These are phyloP conservation scores for Aristolochia californica DNA, from an alignment of 164 flowering plant genomes.

Conservation along the genomic window DNA sequence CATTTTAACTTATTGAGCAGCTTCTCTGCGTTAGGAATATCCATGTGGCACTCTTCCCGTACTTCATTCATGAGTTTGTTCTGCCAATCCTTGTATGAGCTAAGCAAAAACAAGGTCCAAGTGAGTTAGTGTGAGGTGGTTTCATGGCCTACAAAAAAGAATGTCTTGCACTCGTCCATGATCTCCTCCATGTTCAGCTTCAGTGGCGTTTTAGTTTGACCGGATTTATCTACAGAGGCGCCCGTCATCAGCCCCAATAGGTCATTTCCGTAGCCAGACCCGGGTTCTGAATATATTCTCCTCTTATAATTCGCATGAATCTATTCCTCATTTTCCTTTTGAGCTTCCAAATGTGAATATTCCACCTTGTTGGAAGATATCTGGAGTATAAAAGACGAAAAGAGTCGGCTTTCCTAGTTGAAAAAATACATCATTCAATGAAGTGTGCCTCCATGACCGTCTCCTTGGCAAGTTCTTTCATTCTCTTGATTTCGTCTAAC, in stretches of 20 bases:
- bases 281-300: neutral
- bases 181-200: neutral
- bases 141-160: constrained; percentile 33
- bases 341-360: neutral
- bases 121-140: constrained; percentile 23
- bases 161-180: constrained; percentile 26
- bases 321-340: constrained; percentile 2
- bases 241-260: constrained; percentile 4
- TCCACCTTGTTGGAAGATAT: no score
- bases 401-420: no score
- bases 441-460: neutral
- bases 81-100: no score
- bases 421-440: no score
- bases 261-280: neutral
- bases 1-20: no score
- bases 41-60: no score
- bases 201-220: neutral
- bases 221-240: neutral
- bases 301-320: constrained; percentile 4
- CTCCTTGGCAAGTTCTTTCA: neutral
- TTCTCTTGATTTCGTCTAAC: neutral
- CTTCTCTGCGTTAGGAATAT: no score
- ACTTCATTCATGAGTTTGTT: no score
- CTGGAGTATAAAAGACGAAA: no score
- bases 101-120: constrained; percentile 13